Evolutionary conservation across 257 asterid genomes (phyloP).

Genomic region (Capsicum baccatum): DNA sequence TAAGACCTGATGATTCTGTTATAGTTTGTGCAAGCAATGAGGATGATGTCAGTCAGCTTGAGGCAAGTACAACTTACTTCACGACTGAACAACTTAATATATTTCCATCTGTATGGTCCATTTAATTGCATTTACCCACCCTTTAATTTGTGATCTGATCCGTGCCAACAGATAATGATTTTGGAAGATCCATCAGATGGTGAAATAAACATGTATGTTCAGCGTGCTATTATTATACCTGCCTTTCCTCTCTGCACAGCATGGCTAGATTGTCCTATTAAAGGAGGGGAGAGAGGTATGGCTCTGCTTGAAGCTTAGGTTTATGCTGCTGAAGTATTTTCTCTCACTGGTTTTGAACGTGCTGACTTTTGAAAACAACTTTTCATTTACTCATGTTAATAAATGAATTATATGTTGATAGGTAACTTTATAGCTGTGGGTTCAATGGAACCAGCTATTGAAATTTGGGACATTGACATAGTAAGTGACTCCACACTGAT

Average conservation of each 20-base stretch:
- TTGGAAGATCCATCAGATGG: constrained; percentile 56
- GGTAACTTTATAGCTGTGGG: constrained; percentile 95
- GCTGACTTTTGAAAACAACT: background rate
- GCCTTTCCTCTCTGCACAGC: constrained; percentile 93
- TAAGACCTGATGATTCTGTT: constrained; percentile 81
- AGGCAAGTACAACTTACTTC: constrained; percentile 59
- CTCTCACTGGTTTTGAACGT: background rate
- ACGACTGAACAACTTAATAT: constrained; percentile 7
- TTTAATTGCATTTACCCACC: background rate
- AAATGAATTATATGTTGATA: constrained; percentile 36
- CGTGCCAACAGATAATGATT: constrained; percentile 71
- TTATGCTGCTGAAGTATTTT: constrained; percentile 1
- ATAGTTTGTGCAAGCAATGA: constrained; percentile 87
- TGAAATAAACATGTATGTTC: constrained; percentile 73
- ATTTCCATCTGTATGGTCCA: background rate
- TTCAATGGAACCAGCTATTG: constrained; percentile 88
- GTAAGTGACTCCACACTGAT: constrained; percentile 48
- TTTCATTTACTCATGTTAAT: background rate
- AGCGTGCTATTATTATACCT: constrained; percentile 82
- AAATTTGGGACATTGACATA: constrained; percentile 94
- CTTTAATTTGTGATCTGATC: constrained; percentile 23
- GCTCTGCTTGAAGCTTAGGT: constrained; percentile 6
- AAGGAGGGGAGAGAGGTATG: constrained; percentile 82
- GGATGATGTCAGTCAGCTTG: constrained; percentile 91
- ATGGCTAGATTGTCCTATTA: constrained; percentile 89